Base-by-base conservation (phyloP, 306 rosid species). In the Vigna hirtella region DNA sequence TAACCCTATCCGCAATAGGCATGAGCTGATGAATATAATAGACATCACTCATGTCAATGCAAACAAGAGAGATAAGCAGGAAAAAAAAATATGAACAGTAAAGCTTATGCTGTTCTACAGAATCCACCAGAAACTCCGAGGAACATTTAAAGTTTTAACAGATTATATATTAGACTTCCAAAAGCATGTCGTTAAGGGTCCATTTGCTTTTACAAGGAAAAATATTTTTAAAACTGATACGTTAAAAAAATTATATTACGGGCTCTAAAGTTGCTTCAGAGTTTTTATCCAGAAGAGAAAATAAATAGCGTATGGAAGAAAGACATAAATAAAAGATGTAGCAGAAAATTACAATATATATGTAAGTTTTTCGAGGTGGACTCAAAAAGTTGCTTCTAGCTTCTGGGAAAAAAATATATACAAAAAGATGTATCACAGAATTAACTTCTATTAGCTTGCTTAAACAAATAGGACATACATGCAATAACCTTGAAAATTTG, bases 111-210 rank as follows among this genome's bases (percentile, higher is more conserved):
- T 64, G 45, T 40, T 40, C 9, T 7, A 9, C 47, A 42, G 34
- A 79, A 53, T 65, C 55, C 38, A 79, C 36, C 47, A 50, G 74
- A 71, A 48, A 53, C 32, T 42, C 3, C 22, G 16, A 14, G 56
- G 56, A 50, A 42, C 12, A 42, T 42, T 42, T 42, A 9, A 42
- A 42, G 47, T 42, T 42, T 42, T 42, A 42, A 9, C 3, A 9
- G 11, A 42, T 42, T 42, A 42, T 2, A 9, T 9, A 42, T 42
- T 42, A 42, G 47, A 2, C 10, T 42, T 13, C 13, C 3, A 2
- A 42, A 40, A 40, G 10, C 11, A 7, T 7, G 9, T 8, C 47
- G 9, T 9, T 42, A 57, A 24, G n/a, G 36, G 1, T 32, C 16
- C 36, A 57, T 57, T 57, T 24, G 34, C 12, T 57, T 57, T 10